Evolutionary conservation across 2,329 filamentous ascomycete genomes (phyloP), one percentile per base, ranked within the genome.

Genomic region (Fusarium euwallaceae): DNA sequence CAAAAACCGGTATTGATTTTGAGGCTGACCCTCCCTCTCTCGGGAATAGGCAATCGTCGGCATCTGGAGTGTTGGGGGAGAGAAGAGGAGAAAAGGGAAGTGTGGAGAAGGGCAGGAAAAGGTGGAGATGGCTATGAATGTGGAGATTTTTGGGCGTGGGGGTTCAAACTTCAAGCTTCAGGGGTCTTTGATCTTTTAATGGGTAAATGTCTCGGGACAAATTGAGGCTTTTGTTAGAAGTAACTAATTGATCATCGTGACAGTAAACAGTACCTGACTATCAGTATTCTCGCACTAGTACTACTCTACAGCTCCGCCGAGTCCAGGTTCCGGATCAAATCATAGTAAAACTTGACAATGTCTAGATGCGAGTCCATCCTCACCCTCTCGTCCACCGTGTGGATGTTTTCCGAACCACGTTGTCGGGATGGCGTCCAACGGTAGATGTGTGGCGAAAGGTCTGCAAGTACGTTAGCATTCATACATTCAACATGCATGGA

Each of bases 301-400:
- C 12, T 37, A 55, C 5, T 36, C 60, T 66, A 74, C 24, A 82
- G 71, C 3, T 83, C 78, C 4, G 83, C 83, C 37, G 81, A 80
- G 39, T 87, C 85, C 77, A 86, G 83, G 69, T 87, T 87, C 56
- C 85, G 81, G 39, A 87, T 78, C 39, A 87, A 82, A 60, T 83
- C 72, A 36, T 84, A 85, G 75, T 85, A 87, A 77, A 86, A 87
- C 71, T 83, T 80, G 34, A 86, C 82, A 41, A 82, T 80, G 22
- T 82, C 81, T 56, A 85, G 80, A 68, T 87, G 85, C 6, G 79
- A 81, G 24, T 78, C 69, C 29, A 86, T 82, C 32, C 80, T 82
- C 2, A 84, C 67, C 56, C 82, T 81, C 76, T 87, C 85, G 63
- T 87, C 80, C 0, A 86, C 81, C 0, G 85, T 86, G 69, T 87